Evolutionary conservation across 2,329 filamentous ascomycete species (phyloP).

Genomic region (Fusarium kyushuense): DNA sequence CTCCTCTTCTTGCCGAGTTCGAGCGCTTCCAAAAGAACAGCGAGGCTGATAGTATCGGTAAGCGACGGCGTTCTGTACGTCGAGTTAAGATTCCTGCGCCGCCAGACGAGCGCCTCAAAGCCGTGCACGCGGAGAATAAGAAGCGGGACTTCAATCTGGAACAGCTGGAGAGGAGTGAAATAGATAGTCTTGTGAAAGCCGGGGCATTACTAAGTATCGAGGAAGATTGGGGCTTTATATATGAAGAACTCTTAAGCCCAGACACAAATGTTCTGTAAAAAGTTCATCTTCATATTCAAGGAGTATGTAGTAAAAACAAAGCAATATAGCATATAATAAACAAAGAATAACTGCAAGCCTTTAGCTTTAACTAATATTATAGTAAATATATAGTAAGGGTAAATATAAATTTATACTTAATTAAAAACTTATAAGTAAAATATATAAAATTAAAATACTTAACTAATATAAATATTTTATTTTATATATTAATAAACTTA

Average conservation of each 20-base stretch:
- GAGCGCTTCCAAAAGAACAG: conserved; percentile 61
- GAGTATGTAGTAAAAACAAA: not conserved
- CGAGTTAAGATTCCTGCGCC: conserved; percentile 41
- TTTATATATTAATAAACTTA: no score
- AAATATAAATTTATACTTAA: no score
- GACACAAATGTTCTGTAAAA: not conserved
- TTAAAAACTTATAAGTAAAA: no score
- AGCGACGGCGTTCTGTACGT: conserved; percentile 43
- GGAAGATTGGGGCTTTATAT: conserved; percentile 52
- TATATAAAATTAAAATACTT: no score
- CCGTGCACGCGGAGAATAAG: conserved; percentile 46
- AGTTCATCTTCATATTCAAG: no score
- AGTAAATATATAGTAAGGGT: no score
- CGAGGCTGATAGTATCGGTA: conserved; percentile 45
- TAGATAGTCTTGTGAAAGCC: conserved; percentile 38
- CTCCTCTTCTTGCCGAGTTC: conserved; percentile 60
- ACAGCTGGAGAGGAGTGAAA: conserved; percentile 36
- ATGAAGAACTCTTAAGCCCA: conserved; percentile 48
- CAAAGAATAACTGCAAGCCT: no score
- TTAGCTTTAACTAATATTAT: no score
- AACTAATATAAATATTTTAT: no score
- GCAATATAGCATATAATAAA: not conserved
- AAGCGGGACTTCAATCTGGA: conserved; percentile 48
- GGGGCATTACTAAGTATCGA: conserved; percentile 50
- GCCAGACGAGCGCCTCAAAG: conserved; percentile 14